Percentiles rank a stretch among this genome's conserved stretches.
Conservation (phyloP, 139 green algal genomes). For the Nannochloris sp. region DNA sequence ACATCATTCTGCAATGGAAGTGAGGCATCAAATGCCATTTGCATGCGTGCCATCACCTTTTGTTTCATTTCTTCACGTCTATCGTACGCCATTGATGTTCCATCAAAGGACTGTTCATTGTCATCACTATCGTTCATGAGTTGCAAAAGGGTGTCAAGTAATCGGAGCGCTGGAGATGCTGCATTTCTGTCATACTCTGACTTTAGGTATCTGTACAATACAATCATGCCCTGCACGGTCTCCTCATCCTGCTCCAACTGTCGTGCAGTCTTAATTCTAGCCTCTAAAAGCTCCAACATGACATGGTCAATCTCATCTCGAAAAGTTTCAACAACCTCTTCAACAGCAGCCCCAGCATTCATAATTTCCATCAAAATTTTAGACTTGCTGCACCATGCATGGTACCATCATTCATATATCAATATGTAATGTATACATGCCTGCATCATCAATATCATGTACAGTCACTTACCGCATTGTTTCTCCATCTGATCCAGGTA, state of each 20-base stretch:
- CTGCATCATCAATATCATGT: too few relatives aligned
- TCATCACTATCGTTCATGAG: background rate
- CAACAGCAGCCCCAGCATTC: background rate
- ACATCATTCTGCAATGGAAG: conserved; percentile 1
- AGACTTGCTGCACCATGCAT: background rate
- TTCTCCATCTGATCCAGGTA: too few relatives aligned
- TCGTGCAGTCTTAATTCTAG: background rate
- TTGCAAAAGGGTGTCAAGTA: conserved; percentile 6
- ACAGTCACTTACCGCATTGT: too few relatives aligned
- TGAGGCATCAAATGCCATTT: conserved; percentile 1
- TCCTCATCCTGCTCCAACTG: background rate
- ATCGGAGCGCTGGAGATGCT: conserved; percentile 1
- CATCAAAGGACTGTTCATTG: too few relatives aligned
- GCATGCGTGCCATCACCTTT: background rate
- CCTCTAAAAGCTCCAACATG: conserved; percentile 8
- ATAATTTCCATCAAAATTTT: conserved; percentile 13
- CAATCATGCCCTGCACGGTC: background rate
- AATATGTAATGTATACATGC: too few relatives aligned
- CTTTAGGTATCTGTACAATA: background rate
- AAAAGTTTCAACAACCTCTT: background rate
- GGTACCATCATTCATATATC: too few relatives aligned
- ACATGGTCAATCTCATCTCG: conserved; percentile 4
- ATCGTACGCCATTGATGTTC: background rate
- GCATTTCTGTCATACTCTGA: conserved; percentile 9
- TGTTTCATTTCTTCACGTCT: background rate